A percentile compares a stretch with the other conserved stretches of the same genome.
Evolutionary conservation across 495 filamentous ascomycete species (phyloP).

Genomic region (Saxophila tyrrhenica): DNA sequence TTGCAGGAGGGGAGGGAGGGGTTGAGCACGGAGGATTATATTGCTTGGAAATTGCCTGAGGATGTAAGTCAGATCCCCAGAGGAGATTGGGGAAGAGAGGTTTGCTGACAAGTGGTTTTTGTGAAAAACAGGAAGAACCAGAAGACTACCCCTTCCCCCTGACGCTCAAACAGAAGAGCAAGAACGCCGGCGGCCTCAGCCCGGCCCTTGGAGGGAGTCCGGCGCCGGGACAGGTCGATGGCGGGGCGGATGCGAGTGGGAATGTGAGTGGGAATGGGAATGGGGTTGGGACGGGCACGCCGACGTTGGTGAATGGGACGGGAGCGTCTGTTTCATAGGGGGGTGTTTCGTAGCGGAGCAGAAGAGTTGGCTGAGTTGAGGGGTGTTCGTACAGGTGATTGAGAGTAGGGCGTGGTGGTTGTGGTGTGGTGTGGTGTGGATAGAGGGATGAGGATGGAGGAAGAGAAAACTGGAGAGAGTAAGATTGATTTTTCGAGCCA

Average conservation of each 20-base stretch:
- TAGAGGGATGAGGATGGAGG: no score
- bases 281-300: background rate
- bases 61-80: slow-evolving; percentile 11
- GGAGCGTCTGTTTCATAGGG: background rate
- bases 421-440: no score
- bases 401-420: no score
- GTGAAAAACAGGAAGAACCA: slow-evolving; percentile 76
- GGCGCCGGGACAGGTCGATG: background rate
- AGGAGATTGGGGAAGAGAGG: background rate
- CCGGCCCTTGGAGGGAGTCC: background rate
- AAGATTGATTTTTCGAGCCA: no score
- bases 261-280: background rate
- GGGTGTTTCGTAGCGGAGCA: no score
- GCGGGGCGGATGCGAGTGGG: background rate
- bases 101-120: background rate
- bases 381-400: no score
- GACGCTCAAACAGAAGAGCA: slow-evolving; percentile 45
- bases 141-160: slow-evolving; percentile 91
- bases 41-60: slow-evolving; percentile 94
- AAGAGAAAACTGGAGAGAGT: no score
- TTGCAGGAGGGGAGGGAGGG: slow-evolving; percentile 91
- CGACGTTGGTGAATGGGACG: background rate
- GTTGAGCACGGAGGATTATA: slow-evolving; percentile 90
- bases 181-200: background rate
- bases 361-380: no score